Conservation (phyloP, 805 yeast species). For the Schwanniomyces pseudopolymorphus region DNA sequence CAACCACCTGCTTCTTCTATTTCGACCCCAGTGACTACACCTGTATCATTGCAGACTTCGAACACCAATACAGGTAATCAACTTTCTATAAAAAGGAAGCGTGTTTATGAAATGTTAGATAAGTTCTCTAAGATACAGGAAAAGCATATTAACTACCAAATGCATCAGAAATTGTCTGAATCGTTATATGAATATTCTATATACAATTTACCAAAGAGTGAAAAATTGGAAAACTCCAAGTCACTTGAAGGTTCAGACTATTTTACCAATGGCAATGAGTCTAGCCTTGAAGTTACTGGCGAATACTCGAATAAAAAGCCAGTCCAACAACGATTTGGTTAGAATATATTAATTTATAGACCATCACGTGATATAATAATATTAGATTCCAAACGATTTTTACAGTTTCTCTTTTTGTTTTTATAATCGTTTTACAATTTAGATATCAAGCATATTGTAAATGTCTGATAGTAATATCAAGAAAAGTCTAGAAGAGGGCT, state of each 20-base stretch:
- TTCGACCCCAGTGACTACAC: constrained; percentile 19
- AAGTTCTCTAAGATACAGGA: constrained; percentile 37
- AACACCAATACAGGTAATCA: constrained; percentile 21
- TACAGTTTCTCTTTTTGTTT: not conserved
- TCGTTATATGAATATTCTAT: not conserved
- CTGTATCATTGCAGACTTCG: constrained; percentile 15
- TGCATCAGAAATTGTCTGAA: constrained; percentile 1
- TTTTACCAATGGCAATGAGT: not conserved
- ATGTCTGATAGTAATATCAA: constrained; percentile 8
- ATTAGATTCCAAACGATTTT: not conserved
- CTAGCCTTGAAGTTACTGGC: not conserved
- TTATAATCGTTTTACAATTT: constrained; percentile 8
- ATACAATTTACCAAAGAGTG: not conserved
- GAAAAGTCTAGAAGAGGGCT: constrained; percentile 1
- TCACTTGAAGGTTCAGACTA: constrained; percentile 3
- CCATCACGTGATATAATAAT: not conserved
- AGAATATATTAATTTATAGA: not conserved
- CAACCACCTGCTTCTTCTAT: not conserved
- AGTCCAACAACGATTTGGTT: not conserved
- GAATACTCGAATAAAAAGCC: not conserved
- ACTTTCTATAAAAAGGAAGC: constrained; percentile 35
- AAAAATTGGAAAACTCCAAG: not conserved
- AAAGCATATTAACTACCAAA: constrained; percentile 19
- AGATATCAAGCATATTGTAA: constrained; percentile 5
- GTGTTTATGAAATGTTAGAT: constrained; percentile 43